Conservation (phyloP, 1,284 basidiomycete species). For the Anthracocystis walkeri region DNA sequence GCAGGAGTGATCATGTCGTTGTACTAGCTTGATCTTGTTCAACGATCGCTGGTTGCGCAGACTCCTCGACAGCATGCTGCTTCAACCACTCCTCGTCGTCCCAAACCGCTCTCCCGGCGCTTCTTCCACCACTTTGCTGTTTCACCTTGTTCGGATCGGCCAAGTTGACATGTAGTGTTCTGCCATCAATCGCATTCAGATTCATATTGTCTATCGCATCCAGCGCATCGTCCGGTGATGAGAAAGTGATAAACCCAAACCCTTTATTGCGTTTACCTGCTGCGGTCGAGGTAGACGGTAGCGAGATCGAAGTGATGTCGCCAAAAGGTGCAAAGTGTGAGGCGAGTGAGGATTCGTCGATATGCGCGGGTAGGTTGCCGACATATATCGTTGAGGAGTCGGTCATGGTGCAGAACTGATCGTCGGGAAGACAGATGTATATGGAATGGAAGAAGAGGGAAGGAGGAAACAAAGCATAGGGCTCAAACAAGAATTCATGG, state of each 20-base stretch:
- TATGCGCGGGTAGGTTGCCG: slow-evolving; percentile 26
- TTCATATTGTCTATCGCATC: slow-evolving; percentile 60
- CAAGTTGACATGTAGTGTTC: slow-evolving; percentile 41
- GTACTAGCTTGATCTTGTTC: neutral
- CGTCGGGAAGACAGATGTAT: too few relatives aligned
- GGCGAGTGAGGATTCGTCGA: slow-evolving; percentile 33
- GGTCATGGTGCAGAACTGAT: too few relatives aligned
- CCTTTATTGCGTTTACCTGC: slow-evolving; percentile 31
- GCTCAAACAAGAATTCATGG: too few relatives aligned
- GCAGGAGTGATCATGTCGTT: neutral
- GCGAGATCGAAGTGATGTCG: slow-evolving; percentile 47
- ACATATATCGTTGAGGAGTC: slow-evolving; percentile 31
- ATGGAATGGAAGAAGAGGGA: too few relatives aligned
- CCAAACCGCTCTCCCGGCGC: slow-evolving; percentile 30
- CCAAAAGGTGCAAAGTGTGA: slow-evolving; percentile 43
- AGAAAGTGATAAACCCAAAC: slow-evolving; percentile 52
- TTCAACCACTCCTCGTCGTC: slow-evolving; percentile 51
- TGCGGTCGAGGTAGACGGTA: slow-evolving; percentile 22
- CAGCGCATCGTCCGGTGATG: slow-evolving; percentile 24
- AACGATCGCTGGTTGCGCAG: neutral
- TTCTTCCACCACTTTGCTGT: neutral
- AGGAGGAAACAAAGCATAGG: neutral
- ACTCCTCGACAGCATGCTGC: slow-evolving; percentile 12
- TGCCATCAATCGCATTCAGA: slow-evolving; percentile 33
- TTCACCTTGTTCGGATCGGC: slow-evolving; percentile 37